phyloP scores from a whole-genome alignment of 495 filamentous ascomycete species.

The Lophiotrema nucula region DNA sequence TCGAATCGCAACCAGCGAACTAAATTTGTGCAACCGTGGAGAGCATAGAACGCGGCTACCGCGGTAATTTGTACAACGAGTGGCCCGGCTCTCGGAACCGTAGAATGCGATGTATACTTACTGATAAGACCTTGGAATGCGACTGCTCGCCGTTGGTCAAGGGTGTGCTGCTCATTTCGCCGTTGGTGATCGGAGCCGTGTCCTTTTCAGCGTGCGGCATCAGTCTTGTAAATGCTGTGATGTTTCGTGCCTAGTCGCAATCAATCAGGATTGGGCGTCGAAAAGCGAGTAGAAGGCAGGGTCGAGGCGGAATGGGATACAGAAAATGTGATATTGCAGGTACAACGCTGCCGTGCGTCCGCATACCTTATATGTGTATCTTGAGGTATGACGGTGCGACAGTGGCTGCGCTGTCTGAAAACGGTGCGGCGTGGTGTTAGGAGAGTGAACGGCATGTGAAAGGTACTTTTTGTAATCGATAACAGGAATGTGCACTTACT shows the following conservation, averaged over 20 bases:
- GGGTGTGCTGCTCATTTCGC: constrained; percentile 27
- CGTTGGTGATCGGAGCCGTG: constrained; percentile 27
- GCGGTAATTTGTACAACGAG: too few relatives aligned
- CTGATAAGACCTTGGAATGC: constrained; percentile 65
- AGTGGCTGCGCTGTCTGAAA: constrained; percentile 2
- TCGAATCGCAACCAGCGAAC: too few relatives aligned
- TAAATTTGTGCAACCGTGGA: too few relatives aligned
- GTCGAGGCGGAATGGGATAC: background rate
- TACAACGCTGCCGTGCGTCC: background rate
- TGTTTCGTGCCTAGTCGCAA: too few relatives aligned
- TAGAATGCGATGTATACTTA: constrained; percentile 50
- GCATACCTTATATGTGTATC: constrained; percentile 7
- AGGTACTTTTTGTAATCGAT: constrained; percentile 8
- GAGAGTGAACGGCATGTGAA: constrained; percentile 23
- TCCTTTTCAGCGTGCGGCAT: constrained; percentile 47
- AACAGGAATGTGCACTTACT: constrained; percentile 3
- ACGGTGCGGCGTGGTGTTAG: constrained; percentile 6
- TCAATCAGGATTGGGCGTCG: too few relatives aligned
- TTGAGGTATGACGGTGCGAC: background rate
- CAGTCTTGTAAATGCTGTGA: too few relatives aligned
- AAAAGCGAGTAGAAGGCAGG: too few relatives aligned
- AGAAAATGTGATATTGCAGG: background rate
- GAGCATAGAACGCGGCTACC: too few relatives aligned
- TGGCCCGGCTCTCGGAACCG: too few relatives aligned
- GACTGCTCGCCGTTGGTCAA: constrained; percentile 66